Evolutionary conservation across 2,329 filamentous ascomycete genomes (phyloP).

Genomic region (Bisporella sp.): DNA sequence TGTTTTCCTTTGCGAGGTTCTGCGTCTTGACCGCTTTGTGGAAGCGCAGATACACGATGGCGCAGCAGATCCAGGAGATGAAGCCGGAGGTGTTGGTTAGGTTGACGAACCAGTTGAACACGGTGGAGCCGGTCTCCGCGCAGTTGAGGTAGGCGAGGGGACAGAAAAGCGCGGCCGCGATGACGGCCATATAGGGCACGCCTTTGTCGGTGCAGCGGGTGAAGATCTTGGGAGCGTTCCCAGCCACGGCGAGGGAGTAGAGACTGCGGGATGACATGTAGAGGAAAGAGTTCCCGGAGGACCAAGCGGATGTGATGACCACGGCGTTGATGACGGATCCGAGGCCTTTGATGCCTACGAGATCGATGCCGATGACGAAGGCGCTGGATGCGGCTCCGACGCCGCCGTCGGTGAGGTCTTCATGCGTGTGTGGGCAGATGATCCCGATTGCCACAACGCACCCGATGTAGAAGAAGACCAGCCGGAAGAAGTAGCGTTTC

Average conservation of each 20-base stretch:
- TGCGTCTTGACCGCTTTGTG: constrained; percentile 40
- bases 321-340: constrained; percentile 45
- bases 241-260: constrained; percentile 41
- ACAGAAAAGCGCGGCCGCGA: constrained; percentile 32
- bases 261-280: constrained; percentile 43
- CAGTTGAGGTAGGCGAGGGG: constrained; percentile 39
- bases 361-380: constrained; percentile 39
- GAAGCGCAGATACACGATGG: constrained; percentile 52
- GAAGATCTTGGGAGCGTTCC: constrained; percentile 42
- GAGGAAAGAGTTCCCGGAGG: constrained; percentile 45
- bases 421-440: constrained; percentile 47
- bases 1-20: constrained; percentile 29
- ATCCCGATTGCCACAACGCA: constrained; percentile 53
- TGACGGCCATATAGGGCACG: constrained; percentile 40
- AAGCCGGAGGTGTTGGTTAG: constrained; percentile 42
- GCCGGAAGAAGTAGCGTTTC: constrained; percentile 52
- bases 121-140: constrained; percentile 33
- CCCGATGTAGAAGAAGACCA: constrained; percentile 55
- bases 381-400: constrained; percentile 42
- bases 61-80: constrained; percentile 47
- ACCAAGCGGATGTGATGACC: constrained; percentile 44
- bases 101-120: constrained; percentile 49
- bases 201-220: constrained; percentile 41
- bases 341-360: constrained; percentile 38
- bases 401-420: constrained; percentile 40